Conservation (phyloP, 108 stramenopile genomes). For the Ochromonas danica region DNA sequence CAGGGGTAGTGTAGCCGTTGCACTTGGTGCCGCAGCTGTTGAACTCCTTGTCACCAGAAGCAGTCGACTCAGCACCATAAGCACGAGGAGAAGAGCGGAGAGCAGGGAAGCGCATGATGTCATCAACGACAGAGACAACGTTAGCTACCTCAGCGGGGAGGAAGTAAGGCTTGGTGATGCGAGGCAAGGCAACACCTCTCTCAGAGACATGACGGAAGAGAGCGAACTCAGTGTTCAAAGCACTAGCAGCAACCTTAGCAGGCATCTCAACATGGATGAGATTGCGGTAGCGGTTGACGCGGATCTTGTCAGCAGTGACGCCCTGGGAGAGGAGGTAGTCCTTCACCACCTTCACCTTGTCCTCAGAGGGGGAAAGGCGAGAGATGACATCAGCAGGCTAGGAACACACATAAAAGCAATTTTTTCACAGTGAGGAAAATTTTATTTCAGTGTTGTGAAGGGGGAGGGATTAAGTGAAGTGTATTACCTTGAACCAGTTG, state of each 20-base stretch:
- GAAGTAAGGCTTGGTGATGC: conserved; percentile 19
- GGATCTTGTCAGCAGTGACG: conserved; percentile 9
- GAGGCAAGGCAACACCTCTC: neutral
- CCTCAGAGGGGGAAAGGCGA: neutral
- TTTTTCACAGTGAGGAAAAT: too few species aligned
- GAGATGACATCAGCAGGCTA: neutral
- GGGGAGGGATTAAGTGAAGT: neutral
- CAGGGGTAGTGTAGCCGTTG: conserved; percentile 39
- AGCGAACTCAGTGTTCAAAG: conserved; percentile 36
- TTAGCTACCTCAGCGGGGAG: conserved; percentile 6
- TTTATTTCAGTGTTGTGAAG: too few species aligned
- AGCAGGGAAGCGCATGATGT: conserved; percentile 36
- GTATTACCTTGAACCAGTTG: neutral
- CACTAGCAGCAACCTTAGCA: conserved; percentile 22
- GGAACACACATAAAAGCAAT: too few species aligned
- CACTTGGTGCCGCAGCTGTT: conserved; percentile 36
- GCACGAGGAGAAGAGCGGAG: neutral
- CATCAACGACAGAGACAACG: conserved; percentile 23
- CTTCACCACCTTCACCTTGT: conserved; percentile 34
- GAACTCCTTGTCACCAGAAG: neutral
- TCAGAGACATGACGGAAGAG: neutral
- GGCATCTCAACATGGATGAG: conserved; percentile 20
- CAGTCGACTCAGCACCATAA: neutral
- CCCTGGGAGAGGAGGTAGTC: neutral
- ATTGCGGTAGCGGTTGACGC: neutral